Evolutionary conservation across 805 yeast genomes (phyloP).

Genomic region (Yarrowia sp.): DNA sequence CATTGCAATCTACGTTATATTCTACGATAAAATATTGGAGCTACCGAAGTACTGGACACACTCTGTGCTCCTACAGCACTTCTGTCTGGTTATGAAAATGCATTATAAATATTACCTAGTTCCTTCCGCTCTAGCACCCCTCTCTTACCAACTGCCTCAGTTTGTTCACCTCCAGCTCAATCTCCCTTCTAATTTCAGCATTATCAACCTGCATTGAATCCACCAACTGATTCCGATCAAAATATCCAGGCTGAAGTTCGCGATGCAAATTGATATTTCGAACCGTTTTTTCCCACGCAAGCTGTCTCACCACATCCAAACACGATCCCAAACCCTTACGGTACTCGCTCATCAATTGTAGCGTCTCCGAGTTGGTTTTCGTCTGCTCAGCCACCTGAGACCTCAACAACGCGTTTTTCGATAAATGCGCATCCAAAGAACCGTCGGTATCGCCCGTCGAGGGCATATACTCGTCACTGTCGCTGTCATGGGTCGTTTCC

Average conservation of each 20-base stretch:
- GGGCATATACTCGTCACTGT: not conserved
- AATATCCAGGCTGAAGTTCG: constrained; percentile 17
- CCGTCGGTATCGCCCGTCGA: not conserved
- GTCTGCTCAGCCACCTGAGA: constrained; percentile 28
- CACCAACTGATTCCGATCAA: constrained; percentile 27
- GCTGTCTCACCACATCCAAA: constrained; percentile 29
- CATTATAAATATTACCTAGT: not conserved
- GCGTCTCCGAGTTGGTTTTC: constrained; percentile 26
- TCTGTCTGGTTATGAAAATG: not conserved
- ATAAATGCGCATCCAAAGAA: not conserved
- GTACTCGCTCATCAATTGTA: constrained; percentile 29
- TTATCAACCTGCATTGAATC: constrained; percentile 31
- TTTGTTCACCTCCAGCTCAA: constrained; percentile 30
- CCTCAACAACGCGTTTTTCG: constrained; percentile 27
- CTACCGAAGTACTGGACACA: too few relatives aligned
- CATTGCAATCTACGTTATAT: too few relatives aligned
- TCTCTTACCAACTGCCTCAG: constrained; percentile 25
- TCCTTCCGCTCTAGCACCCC: not conserved
- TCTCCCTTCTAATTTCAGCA: constrained; percentile 29
- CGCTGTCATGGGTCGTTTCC: not conserved
- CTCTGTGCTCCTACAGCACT: too few relatives aligned
- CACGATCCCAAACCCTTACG: constrained; percentile 30
- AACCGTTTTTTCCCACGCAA: constrained; percentile 30
- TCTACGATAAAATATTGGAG: too few relatives aligned
- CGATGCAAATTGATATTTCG: constrained; percentile 31